phyloP scores from a whole-genome alignment of 371 early-diverging fungal species.

The Conidiobolus incongruus region DNA sequence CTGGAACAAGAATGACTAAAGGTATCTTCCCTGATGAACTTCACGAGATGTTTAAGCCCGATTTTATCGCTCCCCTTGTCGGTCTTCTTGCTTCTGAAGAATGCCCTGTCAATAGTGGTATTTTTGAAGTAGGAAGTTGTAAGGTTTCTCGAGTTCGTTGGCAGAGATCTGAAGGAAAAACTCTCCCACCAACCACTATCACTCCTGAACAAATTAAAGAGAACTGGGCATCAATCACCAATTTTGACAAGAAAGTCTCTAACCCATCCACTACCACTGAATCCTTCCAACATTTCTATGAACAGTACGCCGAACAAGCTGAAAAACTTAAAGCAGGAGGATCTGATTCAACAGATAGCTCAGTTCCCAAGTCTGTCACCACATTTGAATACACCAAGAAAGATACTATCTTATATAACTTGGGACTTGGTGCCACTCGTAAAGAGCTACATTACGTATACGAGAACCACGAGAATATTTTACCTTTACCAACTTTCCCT shows the following conservation, averaged over 20 bases:
- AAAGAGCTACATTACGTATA: slow-evolving; percentile 70
- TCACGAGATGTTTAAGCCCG: no score
- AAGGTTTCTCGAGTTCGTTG: slow-evolving; percentile 80
- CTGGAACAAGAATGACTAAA: slow-evolving; percentile 96
- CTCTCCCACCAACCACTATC: slow-evolving; percentile 77
- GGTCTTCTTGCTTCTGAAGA: no score
- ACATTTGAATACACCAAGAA: slow-evolving; percentile 60
- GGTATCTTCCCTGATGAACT: slow-evolving; percentile 44
- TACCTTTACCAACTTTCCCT: slow-evolving; percentile 72
- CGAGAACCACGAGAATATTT: slow-evolving; percentile 62
- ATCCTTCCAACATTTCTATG: slow-evolving; percentile 62
- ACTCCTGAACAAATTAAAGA: slow-evolving; percentile 57
- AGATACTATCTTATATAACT: slow-evolving; percentile 83
- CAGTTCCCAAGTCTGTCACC: no score
- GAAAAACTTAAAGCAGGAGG: background rate
- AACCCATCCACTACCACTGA: slow-evolving; percentile 62
- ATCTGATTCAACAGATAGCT: slow-evolving; percentile 18
- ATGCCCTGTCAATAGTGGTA: slow-evolving; percentile 26
- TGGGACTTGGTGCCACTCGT: slow-evolving; percentile 80
- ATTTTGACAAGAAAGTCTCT: slow-evolving; percentile 87
- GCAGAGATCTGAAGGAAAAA: slow-evolving; percentile 75
- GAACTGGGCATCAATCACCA: slow-evolving; percentile 46
- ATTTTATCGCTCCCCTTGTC: no score
- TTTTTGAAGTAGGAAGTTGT: slow-evolving; percentile 90
- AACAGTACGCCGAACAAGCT: slow-evolving; percentile 22